Base-by-base conservation (phyloP, 495 filamentous ascomycete genomes). In the Penicillium odoratum region DNA sequence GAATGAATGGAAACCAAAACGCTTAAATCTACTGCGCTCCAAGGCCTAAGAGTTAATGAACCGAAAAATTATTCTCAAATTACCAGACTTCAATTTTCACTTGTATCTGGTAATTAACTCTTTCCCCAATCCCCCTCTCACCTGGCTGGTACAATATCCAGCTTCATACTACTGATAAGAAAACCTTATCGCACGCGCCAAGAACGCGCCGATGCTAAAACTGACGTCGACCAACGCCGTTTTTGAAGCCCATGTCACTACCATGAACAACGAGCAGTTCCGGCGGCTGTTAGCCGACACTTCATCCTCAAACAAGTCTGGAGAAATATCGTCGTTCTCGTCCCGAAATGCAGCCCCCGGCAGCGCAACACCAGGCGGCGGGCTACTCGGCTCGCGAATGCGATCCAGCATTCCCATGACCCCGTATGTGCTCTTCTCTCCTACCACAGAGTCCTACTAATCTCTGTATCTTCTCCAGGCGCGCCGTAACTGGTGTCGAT, bases 211-310 rank as follows among this genome's bases (percentile, higher is more conserved):
- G 4, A 59, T 55, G 53, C 59, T 55, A 55, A 64, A 60, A 52
- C 54, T 57, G 42, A 64, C 61, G 57, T 63, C 56, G 43, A 15
- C 50, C 48, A 29, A 36, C 40, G 21, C 8, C 48, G 44, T 21
- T 33, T 58, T 43, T 46, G 21, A 43, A 53, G 38, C 40, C 3
- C 33, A 44, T 33, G 29, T 26, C 33, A 31, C 55, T 51, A 46
- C 45, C 55, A 98, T 98, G 94, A 96, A 98, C 70, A 97, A 98
- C 82, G 83, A 90, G 16, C 91, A 98, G 69, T 98, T 98, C 69
- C 92, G 94, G 49, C 87, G 88, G 53, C 84, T 98, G n/a, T 68
- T 98, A 8, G 75, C 85, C 42, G 81, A 82, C 54, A 81, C 74
- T 28, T 61, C 65, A 11, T 57, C 64, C 16, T 53, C 65, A 15